Evolutionary conservation across 2,329 filamentous ascomycete species (phyloP), one percentile per base, ranked within the genome.

Genomic region (Fusarium guadeloupense): DNA sequence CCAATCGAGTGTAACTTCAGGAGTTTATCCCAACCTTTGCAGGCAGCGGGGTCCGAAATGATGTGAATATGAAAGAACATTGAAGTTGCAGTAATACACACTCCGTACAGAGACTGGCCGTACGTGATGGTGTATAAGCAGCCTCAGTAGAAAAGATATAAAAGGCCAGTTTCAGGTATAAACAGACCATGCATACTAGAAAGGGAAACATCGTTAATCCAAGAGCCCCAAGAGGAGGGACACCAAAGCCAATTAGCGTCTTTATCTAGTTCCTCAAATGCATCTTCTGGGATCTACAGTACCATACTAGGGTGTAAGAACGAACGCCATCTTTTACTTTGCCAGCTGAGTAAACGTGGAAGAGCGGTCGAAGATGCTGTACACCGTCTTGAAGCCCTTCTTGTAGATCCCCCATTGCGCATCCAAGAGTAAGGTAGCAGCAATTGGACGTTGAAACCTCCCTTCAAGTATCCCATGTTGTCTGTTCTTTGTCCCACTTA

Each of bases 21-120:
- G 39, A 54, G 51, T 53, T 42, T 62, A 56, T 63, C 62, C 59
- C 42, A 53, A 64, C 55, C 54, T 58, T 54, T 59, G 28, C 48
- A 49, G 52, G 33, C 59, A 49, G 62, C 43, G 62, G 64, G 64
- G 56, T 58, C 45, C 30, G 16, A 58, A 35, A 28, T 59, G 28
- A 41, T 46, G 40, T 39, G 35, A 44, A 44, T 45, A 31, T 52
- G 16, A 19, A n/a, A n/a, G n/a, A n/a, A n/a, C n/a, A n/a, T n/a
- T n/a, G n/a, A n/a, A n/a, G n/a, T n/a, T 31, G 20, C 17, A 12
- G 35, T 33, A 45, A 20, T 33, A 23, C 21, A n/a, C n/a, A 16
- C 8, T n/a, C 6, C 2, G 6, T 3, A 13, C 30, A 33, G 31
- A 8, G 16, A 21, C 23, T 31, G 20, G 16, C 20, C 30, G 39